Evolutionary conservation across 495 filamentous ascomycete genomes (phyloP), one percentile per base, ranked within the genome.

Genomic region (Talaromyces nanjingensis): DNA sequence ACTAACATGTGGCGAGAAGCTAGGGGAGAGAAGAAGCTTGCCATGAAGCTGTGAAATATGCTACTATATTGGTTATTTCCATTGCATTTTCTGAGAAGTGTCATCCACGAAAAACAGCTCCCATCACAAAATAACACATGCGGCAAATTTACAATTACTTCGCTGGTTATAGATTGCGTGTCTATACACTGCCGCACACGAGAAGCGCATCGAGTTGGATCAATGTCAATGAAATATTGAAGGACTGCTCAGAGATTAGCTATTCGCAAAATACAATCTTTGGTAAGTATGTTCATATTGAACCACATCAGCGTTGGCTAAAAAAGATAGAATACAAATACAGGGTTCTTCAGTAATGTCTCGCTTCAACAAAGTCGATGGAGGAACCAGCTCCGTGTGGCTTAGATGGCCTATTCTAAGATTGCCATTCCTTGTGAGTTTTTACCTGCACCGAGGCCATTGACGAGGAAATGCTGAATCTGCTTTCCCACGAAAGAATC

Each of bases 1-100:
- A 81, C 77, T 12, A 81, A 81, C 65, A 69, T 70, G 16, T 79
- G 77, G 77, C 65, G 78, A 33, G 65, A 56, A 61, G 27, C 64
- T 59, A 68, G 75, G 27, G 74, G 70, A 14, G 72, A 76, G 59
- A 66, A 70, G 22, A 62, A 39, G 24, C 49, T 74, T 22, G 29
- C 31, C 20, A 9, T 37, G 8, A 56, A n/a, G 27, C 53, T 27
- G 53, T 56, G 53, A 56, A 9, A 12, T 27, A 16, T 11, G 22
- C 6, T 56, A 11, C 11, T n/a, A 24, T 6, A 49, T 49, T 9
- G 16, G 22, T 20, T 20, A 4, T 49, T 49, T 20, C 2, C n/a
- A 49, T 49, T 9, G 45, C 42, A 47, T 47, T 18, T 18, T 6
- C 6, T 2, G n/a, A 47, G 16, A 11, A 18, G 4, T 20, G 8